A percentile compares a stretch with the other conserved stretches of the same genome.
Conservation (phyloP, 768 basidiomycete species). For the Boletus vermiculosoides region DNA sequence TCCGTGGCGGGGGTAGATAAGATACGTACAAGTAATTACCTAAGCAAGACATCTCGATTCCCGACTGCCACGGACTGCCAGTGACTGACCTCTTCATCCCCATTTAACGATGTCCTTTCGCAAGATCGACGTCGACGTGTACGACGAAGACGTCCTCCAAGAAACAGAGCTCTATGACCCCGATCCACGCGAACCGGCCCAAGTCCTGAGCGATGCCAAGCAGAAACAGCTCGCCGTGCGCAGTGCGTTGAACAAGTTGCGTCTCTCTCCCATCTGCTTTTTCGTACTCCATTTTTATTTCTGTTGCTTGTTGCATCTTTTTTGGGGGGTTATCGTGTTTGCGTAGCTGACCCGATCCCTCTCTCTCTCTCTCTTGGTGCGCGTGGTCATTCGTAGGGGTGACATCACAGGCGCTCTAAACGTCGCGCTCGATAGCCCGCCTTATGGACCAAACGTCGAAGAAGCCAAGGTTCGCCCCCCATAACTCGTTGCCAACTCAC, state of each 20-base stretch:
- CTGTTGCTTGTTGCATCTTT: background rate
- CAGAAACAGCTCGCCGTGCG: constrained; percentile 72
- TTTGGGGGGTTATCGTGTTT: background rate
- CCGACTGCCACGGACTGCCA: too few relatives aligned
- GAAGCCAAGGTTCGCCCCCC: constrained; percentile 74
- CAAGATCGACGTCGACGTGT: constrained; percentile 91
- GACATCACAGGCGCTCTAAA: constrained; percentile 74
- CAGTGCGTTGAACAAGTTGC: constrained; percentile 67
- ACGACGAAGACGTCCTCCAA: constrained; percentile 86
- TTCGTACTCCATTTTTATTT: background rate
- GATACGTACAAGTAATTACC: too few relatives aligned
- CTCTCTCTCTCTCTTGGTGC: background rate
- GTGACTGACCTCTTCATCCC: background rate
- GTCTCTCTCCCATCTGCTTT: constrained; percentile 23
- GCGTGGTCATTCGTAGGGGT: constrained; percentile 46
- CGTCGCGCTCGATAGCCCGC: constrained; percentile 70
- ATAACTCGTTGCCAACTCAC: too few relatives aligned
- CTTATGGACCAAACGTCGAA: constrained; percentile 85
- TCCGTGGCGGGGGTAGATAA: too few relatives aligned
- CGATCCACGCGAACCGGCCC: constrained; percentile 75
- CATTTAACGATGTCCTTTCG: constrained; percentile 62
- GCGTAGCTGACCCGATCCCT: background rate
- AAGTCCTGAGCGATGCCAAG: constrained; percentile 74
- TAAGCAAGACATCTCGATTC: too few relatives aligned
- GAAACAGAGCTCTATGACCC: constrained; percentile 85